Percentiles rank a stretch among this genome's conserved stretches.
phyloP scores from a whole-genome alignment of 371 early-diverging fungal species.

The Neoconidiobolus thromboides region DNA sequence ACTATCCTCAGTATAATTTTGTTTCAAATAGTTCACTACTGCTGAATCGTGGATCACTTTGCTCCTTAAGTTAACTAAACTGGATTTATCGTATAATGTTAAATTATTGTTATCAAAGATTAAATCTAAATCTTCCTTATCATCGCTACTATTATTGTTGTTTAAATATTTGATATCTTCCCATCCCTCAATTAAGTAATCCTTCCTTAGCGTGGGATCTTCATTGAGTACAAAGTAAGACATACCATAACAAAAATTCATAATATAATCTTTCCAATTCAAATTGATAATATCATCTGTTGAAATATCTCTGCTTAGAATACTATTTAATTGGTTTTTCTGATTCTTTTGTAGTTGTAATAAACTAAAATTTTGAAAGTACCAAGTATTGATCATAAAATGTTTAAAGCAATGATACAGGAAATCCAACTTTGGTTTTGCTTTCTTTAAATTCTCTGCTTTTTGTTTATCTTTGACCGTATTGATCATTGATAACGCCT shows the following conservation, averaged over 20 bases:
- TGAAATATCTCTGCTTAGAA: not conserved
- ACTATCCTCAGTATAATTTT: too few relatives aligned
- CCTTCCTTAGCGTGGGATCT: constrained; percentile 10
- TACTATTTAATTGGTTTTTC: not conserved
- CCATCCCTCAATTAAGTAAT: constrained; percentile 18
- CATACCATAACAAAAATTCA: constrained; percentile 23
- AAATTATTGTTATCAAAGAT: too few relatives aligned
- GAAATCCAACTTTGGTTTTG: not conserved
- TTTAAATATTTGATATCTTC: constrained; percentile 13
- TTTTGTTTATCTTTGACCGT: not conserved
- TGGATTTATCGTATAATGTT: too few relatives aligned
- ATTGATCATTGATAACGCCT: not conserved
- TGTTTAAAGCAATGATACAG: constrained; percentile 5
- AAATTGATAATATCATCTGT: not conserved
- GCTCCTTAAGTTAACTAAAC: too few relatives aligned
- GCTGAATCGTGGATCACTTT: too few relatives aligned
- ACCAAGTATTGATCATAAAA: constrained; percentile 5
- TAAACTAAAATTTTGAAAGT: constrained; percentile 9
- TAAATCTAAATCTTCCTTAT: too few relatives aligned
- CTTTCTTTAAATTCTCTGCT: not conserved
- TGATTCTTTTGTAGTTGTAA: constrained; percentile 15
- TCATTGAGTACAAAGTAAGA: constrained; percentile 19
- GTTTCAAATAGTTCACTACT: too few relatives aligned
- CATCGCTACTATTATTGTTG: too few relatives aligned
- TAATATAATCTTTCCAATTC: constrained; percentile 22